phyloP scores from a whole-genome alignment of 2,329 filamentous ascomycete species.

The Fusarium drepaniforme region DNA sequence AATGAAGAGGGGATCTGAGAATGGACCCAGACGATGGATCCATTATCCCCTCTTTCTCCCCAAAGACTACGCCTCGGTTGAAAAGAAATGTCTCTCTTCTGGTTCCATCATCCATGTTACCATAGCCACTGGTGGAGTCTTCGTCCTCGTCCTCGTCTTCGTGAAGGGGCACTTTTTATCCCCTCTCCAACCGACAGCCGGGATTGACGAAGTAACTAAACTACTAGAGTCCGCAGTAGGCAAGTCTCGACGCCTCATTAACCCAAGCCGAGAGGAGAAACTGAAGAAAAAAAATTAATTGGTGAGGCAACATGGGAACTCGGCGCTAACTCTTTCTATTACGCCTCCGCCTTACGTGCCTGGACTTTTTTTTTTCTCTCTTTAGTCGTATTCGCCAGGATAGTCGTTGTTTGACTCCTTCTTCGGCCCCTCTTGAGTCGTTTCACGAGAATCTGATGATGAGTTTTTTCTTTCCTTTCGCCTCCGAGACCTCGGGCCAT shows the following conservation, averaged over 20 bases:
- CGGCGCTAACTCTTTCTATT: constrained; percentile 12
- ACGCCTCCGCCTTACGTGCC: constrained; percentile 10
- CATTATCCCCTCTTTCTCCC: not conserved
- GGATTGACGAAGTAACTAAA: constrained; percentile 43
- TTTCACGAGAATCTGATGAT: constrained; percentile 2
- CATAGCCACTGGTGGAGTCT: constrained; percentile 40
- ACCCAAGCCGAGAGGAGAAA: constrained; percentile 11
- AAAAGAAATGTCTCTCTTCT: constrained; percentile 26
- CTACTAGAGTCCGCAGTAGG: constrained; percentile 37
- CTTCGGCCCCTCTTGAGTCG: constrained; percentile 9
- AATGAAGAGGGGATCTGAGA: constrained; percentile 3
- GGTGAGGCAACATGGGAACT: constrained; percentile 17
- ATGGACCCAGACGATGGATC: constrained; percentile 5
- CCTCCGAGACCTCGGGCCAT: not conserved
- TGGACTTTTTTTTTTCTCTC: constrained; percentile 6
- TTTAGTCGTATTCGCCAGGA: constrained; percentile 2
- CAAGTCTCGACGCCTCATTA: constrained; percentile 34
- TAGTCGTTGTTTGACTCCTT: constrained; percentile 1
- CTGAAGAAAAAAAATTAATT: constrained; percentile 11
- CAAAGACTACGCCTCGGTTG: constrained; percentile 6
- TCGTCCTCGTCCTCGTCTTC: not conserved
- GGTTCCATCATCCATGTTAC: constrained; percentile 38
- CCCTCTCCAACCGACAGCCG: constrained; percentile 33
- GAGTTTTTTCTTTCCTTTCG: not conserved
- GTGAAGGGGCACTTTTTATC: constrained; percentile 17